Evolutionary conservation across 2,329 filamentous ascomycete genomes (phyloP).

Genomic region (Colletotrichum sidae): DNA sequence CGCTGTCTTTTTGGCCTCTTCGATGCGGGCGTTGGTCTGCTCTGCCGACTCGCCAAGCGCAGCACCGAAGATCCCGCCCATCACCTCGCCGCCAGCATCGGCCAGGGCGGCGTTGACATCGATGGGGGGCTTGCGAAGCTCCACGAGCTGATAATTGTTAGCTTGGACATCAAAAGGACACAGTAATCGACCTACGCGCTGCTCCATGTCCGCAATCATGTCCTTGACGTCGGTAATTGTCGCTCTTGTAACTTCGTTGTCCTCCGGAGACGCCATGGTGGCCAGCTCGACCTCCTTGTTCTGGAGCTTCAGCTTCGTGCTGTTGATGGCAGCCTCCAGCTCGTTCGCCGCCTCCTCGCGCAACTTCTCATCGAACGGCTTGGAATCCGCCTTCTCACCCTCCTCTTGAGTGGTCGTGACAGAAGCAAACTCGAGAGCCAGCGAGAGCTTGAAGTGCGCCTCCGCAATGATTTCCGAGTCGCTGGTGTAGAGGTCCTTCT

Average conservation of each 20-base stretch:
- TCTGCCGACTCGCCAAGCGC: constrained; percentile 71
- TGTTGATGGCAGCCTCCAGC: constrained; percentile 79
- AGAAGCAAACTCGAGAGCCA: constrained; percentile 93
- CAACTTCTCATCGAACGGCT: constrained; percentile 74
- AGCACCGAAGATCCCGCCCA: constrained; percentile 72
- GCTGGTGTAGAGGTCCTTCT: constrained; percentile 80
- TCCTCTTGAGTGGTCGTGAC: constrained; percentile 72
- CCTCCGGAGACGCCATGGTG: constrained; percentile 72
- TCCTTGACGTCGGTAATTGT: constrained; percentile 81
- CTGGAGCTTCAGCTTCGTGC: constrained; percentile 77
- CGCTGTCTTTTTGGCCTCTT: constrained; percentile 79
- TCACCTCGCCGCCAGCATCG: constrained; percentile 59
- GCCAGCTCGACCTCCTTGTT: constrained; percentile 76
- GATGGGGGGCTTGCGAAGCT: constrained; percentile 73
- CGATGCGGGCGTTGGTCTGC: constrained; percentile 72
- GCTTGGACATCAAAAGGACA: neutral
- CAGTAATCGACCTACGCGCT: constrained; percentile 64
- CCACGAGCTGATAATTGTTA: constrained; percentile 65
- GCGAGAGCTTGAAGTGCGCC: constrained; percentile 94
- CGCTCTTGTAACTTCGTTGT: constrained; percentile 71
- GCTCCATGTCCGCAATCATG: constrained; percentile 82
- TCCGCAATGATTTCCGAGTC: constrained; percentile 91
- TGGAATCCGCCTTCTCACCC: constrained; percentile 56
- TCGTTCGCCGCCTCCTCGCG: constrained; percentile 78
- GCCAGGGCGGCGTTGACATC: constrained; percentile 67